Evolutionary conservation across 202 grass and related monocot genomes (phyloP), one percentile per base, ranked within the genome.

Genomic region (Schoenoplectus tabernaemontani): DNA sequence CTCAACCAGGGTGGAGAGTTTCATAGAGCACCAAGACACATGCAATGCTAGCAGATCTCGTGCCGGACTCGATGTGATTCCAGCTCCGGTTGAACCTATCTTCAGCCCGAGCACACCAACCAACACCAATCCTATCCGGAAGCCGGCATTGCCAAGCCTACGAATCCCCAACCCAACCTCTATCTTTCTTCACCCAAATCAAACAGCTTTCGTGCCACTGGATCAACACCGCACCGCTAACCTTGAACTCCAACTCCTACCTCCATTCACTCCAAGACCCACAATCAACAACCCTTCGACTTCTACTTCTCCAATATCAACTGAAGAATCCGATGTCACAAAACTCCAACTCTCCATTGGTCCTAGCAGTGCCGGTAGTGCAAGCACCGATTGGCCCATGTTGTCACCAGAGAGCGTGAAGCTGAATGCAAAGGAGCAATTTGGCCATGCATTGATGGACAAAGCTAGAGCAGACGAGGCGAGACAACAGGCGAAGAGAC

Each of bases 21-120:
- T 88, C 70, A 88, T 88, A 50, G 86, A 88, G 60, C 86, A 88
- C 44, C 86, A 88, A 62, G 86, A 88, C 39, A 69, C 82, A 51
- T 88, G 86, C 86, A 85, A 73, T 74, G 44, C 81, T 24, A 79
- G 86, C 53, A 64, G 82, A 76, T 81, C 82, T 24, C 64, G 65
- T 3, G 46, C 57, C 4, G 76, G 68, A 46, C 67, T 87, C 46
- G 70, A 39, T 9, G 3, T 9, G 7, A 32, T 74, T 9, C 66
- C 37, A 7, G 56, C 28, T 5, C 77, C 56, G 13, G 76, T 73
- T 1, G 23, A 77, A 5, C 79, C 77, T 64, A 43, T 84, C 16
- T 76, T 77, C 28, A 48, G 70, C 60, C 77, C 82, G 5, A 78
- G 67, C 39, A 79, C 77, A 2, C 80, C 82, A 4, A 78, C 34